A percentile compares a stretch with the other conserved stretches of the same genome.
phyloP scores from a whole-genome alignment of 768 basidiomycete species.

The Collybia sordida region DNA sequence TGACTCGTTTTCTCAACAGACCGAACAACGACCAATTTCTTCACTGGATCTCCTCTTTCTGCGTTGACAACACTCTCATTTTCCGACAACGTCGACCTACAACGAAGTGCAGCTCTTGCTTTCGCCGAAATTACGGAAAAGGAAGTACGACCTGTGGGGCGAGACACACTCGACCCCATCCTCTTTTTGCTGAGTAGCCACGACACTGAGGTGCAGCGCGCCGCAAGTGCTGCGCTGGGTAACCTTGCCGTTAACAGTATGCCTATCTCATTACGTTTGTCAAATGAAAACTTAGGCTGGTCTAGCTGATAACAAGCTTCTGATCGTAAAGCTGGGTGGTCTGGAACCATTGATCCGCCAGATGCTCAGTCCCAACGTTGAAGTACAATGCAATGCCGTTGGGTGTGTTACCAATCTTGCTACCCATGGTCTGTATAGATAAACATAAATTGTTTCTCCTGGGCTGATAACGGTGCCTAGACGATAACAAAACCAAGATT shows the following conservation, averaged over 20 bases:
- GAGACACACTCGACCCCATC: constrained; percentile 97
- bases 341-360: constrained; percentile 97
- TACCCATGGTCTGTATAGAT: constrained; percentile 76
- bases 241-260: constrained; percentile 97
- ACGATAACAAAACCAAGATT: constrained; percentile 99
- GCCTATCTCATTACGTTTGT: constrained; percentile 27
- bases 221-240: constrained; percentile 94
- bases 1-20: constrained; percentile 49
- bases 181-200: constrained; percentile 96
- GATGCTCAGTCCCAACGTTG: constrained; percentile 98
- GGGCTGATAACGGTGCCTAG: constrained; percentile 35
- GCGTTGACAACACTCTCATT: constrained; percentile 97
- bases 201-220: constrained; percentile 98
- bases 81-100: constrained; percentile 98
- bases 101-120: constrained; percentile 95
- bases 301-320: constrained; percentile 95
- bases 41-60: constrained; percentile 86
- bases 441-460: constrained; percentile 9
- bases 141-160: constrained; percentile 93
- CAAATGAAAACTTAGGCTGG: constrained; percentile 14
- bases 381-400: constrained; percentile 99
- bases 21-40: constrained; percentile 98
- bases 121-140: constrained; percentile 99
- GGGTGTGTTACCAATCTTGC: constrained; percentile 99
- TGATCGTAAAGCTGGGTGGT: constrained; percentile 97